Conservation (phyloP, 768 basidiomycete genomes). For the Trametes cubensis region DNA sequence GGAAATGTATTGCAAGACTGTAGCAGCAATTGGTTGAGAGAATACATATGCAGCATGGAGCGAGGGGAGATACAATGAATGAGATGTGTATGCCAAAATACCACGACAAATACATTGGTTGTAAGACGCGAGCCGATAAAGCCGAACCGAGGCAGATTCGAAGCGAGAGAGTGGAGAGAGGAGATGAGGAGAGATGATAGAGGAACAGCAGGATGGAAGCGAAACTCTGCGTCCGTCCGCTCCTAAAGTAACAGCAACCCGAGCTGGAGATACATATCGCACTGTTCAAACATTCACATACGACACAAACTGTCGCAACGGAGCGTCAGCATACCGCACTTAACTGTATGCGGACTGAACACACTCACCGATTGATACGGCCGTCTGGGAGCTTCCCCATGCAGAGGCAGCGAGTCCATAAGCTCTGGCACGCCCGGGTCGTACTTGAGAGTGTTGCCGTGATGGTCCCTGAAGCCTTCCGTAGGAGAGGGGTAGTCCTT, state of each 20-base stretch:
- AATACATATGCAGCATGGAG: conserved; percentile 19
- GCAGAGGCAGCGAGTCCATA: conserved; percentile 60
- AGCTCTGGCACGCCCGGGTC: conserved; percentile 54
- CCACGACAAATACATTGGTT: conserved; percentile 13
- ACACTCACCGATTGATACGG: conserved; percentile 59
- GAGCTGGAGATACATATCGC: conserved; percentile 18
- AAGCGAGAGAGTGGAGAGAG: not conserved
- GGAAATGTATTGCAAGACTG: conserved; percentile 9
- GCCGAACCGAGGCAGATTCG: not conserved
- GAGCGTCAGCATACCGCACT: not conserved
- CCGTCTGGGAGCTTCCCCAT: conserved; percentile 52
- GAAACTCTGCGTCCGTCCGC: conserved; percentile 21
- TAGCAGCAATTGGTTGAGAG: conserved; percentile 3
- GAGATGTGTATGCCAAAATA: conserved; percentile 3
- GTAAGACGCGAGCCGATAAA: not conserved
- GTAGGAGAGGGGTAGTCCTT: conserved; percentile 56
- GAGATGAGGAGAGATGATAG: not conserved
- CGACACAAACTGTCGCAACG: conserved; percentile 20
- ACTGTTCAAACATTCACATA: conserved; percentile 21
- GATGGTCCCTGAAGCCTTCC: conserved; percentile 60
- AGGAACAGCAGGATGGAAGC: not conserved
- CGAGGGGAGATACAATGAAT: conserved; percentile 5
- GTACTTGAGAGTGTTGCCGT: conserved; percentile 46
- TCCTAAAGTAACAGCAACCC: conserved; percentile 15
- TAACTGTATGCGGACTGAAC: not conserved